phyloP scores from a whole-genome alignment of 2,329 filamentous ascomycete species.

The Xylaria sp. region DNA sequence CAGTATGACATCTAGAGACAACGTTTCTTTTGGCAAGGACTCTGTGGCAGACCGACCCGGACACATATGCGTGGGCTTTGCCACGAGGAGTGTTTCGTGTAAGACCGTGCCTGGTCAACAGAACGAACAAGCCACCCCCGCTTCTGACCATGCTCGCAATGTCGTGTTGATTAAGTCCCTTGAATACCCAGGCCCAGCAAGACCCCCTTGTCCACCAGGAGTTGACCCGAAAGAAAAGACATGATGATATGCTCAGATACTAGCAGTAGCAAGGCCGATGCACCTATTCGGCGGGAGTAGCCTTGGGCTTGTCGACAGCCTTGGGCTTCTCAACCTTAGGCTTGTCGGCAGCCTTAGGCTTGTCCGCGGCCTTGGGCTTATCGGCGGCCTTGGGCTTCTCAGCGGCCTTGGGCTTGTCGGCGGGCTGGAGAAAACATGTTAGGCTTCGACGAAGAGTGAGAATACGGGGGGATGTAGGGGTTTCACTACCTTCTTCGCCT shows the following conservation, averaged over 20 bases:
- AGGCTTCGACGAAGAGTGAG: not conserved
- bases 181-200: not conserved
- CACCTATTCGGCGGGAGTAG: slow-evolving; percentile 20
- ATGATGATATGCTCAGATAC: not conserved
- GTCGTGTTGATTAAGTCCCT: not conserved
- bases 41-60: not conserved
- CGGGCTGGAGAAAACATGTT: slow-evolving; percentile 12
- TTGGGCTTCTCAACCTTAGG: slow-evolving; percentile 27
- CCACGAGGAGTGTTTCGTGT: not conserved
- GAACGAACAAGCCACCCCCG: slow-evolving; percentile 5
- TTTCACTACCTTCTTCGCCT: slow-evolving; percentile 28
- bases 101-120: slow-evolving; percentile 2
- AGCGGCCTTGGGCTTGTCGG: slow-evolving; percentile 27
- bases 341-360: slow-evolving; percentile 19
- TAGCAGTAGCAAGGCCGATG: not conserved
- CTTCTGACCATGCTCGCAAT: not conserved
- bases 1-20: slow-evolving; percentile 10
- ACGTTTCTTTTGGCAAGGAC: not conserved
- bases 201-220: too few species aligned
- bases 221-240: not conserved
- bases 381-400: slow-evolving; percentile 1
- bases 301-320: slow-evolving; percentile 10
- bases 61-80: not conserved
- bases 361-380: slow-evolving; percentile 26
- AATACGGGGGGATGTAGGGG: not conserved